Evolutionary conservation across 129 eudicot species (phyloP), one percentile per base, ranked within the genome.

Genomic region (Dittrichia graveolens): DNA sequence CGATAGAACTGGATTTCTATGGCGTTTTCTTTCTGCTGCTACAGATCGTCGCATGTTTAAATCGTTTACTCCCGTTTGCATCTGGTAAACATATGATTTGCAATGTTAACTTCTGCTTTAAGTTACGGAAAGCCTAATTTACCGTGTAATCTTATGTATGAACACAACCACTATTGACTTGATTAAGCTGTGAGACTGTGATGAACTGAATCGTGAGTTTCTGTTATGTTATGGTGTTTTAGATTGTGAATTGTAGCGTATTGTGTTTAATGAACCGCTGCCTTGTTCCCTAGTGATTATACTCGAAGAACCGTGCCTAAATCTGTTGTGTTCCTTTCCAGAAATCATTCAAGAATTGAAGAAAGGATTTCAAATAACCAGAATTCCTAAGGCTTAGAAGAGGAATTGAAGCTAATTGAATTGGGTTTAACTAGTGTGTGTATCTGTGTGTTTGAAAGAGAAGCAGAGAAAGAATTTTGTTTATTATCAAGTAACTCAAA

Each of bases 11-110:
- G 61, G 73, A 70, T 39, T 65, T 14, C 64, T 69, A 5, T 70
- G 38, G 81, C 80, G 57, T 82, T 59, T 64, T 77, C 44, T 78
- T 85, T 58, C 77, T 82, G 31, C 79, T 82, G 52, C 73, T 77
- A 52, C 84, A 82, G 72, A 62, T 79, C 75, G 44, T 77, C 35
- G 62, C 83, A 35, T 68, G 79, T 52, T 69, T 79, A 48, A 65
- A 80, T 75, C 74, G 74, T 67, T 67, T 81, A 37, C 82, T 78
- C 55, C 77, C 76, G 19, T 69, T 70, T 62, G 81, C 84, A 16
- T 82, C 78, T 71, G 90, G 90, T 85, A 78, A 78, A 50, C 41
- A n/a, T n/a, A 11, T 16, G 37, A 67, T 53, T 47, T 55, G 16
- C 80, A 19, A 42, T 68, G 18, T 61, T 62, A 19, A 62, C 48